Base-by-base conservation (phyloP, 768 basidiomycete genomes). In the Coprinopsis marcescibilis region DNA sequence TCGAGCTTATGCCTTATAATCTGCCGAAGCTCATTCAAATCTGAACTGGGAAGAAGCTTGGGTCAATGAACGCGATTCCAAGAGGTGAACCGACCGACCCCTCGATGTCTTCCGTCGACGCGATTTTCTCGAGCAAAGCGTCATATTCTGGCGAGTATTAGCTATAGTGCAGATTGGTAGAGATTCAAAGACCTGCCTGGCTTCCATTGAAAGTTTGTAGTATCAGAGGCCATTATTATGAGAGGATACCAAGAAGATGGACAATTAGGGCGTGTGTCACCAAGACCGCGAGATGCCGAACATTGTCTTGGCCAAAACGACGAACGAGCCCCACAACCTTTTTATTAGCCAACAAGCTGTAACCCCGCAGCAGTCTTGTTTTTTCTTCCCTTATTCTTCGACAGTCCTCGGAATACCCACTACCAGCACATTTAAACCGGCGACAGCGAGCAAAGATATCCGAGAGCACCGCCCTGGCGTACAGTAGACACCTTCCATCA, bases 1-100 rank as follows among this genome's bases (percentile, higher is more conserved):
- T 74, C 65, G 10, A 90, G 68, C 62, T 81, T 88, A 60, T 73
- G 60, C 61, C 89, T 89, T 60, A 92, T 78, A 45, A 80, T 77
- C 57, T 83, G 75, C 30, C 85, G 78, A 35, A 92, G 70, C 32
- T 71, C 63, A 15, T 70, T 55, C 90, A 89, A 93, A 58, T 86
- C 83, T 55, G 70, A 67, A 56, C 85, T 85, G 65, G 34, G 48
- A n/a, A 53, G 34, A 37, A 35, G 39, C 45, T 46, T 43, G 33
- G 49, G 39, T 32, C 43, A 17, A 37, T 37, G 33, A 32, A 8
- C 20, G 29, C 26, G 40, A 24, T n/a, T 34, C 27, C 6, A 45
- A 37, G 26, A 33, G 51, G 29, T 39, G n/a, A 38, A 37, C 24
- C 55, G 50, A 64, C 77, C 51, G 60, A 86, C 79, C 85, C 74